Base-by-base conservation (phyloP, 768 basidiomycete genomes). In the Phylloporus arenicola region DNA sequence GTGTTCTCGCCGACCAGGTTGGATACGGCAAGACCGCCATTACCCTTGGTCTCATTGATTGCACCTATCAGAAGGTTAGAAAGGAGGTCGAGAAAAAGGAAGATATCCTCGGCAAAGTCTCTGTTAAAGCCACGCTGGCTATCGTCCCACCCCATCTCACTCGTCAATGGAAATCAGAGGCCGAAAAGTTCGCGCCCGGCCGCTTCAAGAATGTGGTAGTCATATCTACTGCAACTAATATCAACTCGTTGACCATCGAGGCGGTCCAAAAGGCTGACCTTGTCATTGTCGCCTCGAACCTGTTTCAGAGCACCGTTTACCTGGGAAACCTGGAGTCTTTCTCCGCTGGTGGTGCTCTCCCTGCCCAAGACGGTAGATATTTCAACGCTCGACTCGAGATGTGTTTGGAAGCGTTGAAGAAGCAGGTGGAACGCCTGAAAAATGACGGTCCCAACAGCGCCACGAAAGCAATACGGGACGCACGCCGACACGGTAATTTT, bases 11-110 rank as follows among this genome's bases (percentile, higher is more conserved):
- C 12, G 94, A 97, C 60, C 87, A 94, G 71, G 94, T 97, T 53
- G 94, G 94, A 45, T 97, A 97, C 62, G 94, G 94, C 16, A 97
- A 97, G 72, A 97, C 94, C 0, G 93, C 92, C 19, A 94, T 96
- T 56, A 92, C 91, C 3, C 77, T 97, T 25, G 93, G 86, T 17
- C 76, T 97, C 52, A 86, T 96, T 54, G 88, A 92, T 60, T 84
- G 84, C 61, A 75, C 83, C 19, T 69, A 72, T 17, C 76, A 80
- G 56, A 68, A 68, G 16, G 79, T 85, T 43, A 68, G 72, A 48
- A 72, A 77, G 53, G 86, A 88, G 55, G 81, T 86, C 55, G 65
- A 74, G 25, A 72, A 76, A 45, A 71, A 75, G 52, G 70, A 72
- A 10, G 65, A 69, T 27, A 65, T 73, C 45, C 45, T 50, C 1